A percentile compares a stretch with the other conserved stretches of the same genome.
These are phyloP conservation scores for Cystobasidium ongulense DNA, from an alignment of 768 basidiomycete species.

Conservation along the genomic window DNA sequence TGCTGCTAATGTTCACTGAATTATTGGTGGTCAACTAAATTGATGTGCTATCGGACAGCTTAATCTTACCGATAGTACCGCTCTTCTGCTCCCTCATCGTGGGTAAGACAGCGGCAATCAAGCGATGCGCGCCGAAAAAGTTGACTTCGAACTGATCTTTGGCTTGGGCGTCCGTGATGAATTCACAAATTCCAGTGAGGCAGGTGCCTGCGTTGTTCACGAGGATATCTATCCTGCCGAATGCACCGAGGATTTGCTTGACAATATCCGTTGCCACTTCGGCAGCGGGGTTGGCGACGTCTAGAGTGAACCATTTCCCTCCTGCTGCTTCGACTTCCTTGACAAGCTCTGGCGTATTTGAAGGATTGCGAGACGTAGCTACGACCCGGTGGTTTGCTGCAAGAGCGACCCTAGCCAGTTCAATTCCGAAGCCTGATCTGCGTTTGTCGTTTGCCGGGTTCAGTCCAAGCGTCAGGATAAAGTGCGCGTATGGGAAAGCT, in stretches of 20 bases:
- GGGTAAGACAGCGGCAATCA: neutral
- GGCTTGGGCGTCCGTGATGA: neutral
- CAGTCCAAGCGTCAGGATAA: neutral
- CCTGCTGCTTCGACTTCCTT: neutral
- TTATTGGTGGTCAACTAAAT: neutral
- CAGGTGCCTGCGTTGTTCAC: slow-evolving; percentile 5
- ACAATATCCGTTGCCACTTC: neutral
- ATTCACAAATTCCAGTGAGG: neutral
- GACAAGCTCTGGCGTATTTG: neutral
- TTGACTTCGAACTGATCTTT: slow-evolving; percentile 4
- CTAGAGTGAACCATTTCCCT: neutral
- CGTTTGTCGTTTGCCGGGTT: neutral
- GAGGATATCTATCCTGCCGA: neutral
- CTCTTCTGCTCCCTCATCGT: neutral
- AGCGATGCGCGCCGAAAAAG: neutral
- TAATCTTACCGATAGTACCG: neutral
- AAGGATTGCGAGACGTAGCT: neutral
- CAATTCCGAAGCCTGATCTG: slow-evolving; percentile 5
- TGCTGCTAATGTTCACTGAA: neutral
- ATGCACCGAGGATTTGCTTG: neutral
- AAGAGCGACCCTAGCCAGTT: neutral
- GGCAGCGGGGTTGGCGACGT: neutral
- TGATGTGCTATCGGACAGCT: neutral
- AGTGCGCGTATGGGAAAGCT: neutral
- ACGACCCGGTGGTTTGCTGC: neutral